phyloP scores from a whole-genome alignment of 2,329 filamentous ascomycete species.

The Pseudogymnoascus sp. region DNA sequence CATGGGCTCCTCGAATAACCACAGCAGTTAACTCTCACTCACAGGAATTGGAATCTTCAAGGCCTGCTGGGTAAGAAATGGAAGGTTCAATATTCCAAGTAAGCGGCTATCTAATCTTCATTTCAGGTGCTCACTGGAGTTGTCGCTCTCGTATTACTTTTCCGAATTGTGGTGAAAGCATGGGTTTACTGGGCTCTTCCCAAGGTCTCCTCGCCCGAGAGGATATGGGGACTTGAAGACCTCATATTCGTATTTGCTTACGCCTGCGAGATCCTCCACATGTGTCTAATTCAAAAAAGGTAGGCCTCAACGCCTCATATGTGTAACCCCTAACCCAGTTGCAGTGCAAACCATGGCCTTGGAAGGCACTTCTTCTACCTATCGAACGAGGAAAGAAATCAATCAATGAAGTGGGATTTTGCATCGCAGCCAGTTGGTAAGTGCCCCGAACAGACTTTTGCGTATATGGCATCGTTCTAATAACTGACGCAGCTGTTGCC shows the following conservation, averaged over 20 bases:
- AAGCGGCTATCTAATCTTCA: neutral
- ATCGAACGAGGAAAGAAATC: constrained; percentile 18
- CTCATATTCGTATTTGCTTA: constrained; percentile 27
- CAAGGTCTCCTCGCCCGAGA: constrained; percentile 25
- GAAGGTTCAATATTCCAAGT: neutral
- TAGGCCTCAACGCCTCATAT: constrained; percentile 11
- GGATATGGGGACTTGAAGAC: constrained; percentile 31
- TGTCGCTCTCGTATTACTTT: constrained; percentile 12
- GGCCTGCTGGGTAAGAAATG: neutral
- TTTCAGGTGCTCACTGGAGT: constrained; percentile 3
- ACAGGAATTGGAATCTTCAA: constrained; percentile 2
- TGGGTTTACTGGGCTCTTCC: constrained; percentile 30
- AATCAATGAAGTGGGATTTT: constrained; percentile 27
- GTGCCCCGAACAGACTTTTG: neutral
- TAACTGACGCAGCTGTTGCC: constrained; percentile 22
- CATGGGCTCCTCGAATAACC: neutral
- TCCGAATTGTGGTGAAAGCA: constrained; percentile 21
- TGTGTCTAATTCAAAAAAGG: constrained; percentile 28
- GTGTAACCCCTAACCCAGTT: neutral
- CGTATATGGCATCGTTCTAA: neutral
- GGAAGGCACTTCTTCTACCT: constrained; percentile 30
- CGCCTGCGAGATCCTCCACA: constrained; percentile 28
- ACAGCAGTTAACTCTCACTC: neutral
- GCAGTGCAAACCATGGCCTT: constrained; percentile 26
- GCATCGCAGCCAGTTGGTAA: constrained; percentile 21